Evolutionary conservation across 1,284 basidiomycete genomes (phyloP).

Genomic region (Violaceomyces palustris): DNA sequence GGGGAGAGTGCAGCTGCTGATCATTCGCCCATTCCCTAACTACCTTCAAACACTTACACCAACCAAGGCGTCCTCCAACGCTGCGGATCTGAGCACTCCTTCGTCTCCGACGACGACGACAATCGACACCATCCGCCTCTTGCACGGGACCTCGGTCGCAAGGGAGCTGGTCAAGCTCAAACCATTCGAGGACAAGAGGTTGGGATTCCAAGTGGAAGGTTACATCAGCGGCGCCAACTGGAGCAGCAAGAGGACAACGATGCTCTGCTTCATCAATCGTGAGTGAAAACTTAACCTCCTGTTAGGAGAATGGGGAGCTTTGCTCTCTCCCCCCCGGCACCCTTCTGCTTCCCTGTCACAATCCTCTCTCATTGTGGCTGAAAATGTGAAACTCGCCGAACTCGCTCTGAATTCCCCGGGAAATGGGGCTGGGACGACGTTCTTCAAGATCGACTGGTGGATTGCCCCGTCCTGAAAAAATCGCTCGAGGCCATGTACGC

Average conservation of each 20-base stretch:
- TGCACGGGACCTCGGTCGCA: constrained; percentile 77
- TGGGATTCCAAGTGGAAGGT: constrained; percentile 56
- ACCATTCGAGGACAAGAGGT: constrained; percentile 26
- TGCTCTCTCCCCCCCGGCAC: not conserved
- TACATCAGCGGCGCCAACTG: constrained; percentile 84
- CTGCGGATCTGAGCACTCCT: constrained; percentile 72
- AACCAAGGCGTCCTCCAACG: constrained; percentile 27
- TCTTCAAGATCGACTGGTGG: constrained; percentile 80
- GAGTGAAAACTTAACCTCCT: constrained; percentile 54
- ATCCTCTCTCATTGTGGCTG: no score
- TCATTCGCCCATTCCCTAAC: no score
- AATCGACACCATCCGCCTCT: constrained; percentile 68
- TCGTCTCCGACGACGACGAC: constrained; percentile 61
- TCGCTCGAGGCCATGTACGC: constrained; percentile 83
- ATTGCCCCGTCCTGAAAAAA: constrained; percentile 78
- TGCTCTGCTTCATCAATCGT: constrained; percentile 98
- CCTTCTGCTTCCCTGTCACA: constrained; percentile 2
- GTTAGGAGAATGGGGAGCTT: not conserved
- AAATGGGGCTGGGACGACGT: not conserved
- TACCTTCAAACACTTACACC: no score
- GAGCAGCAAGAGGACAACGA: constrained; percentile 75
- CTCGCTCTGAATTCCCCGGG: not conserved
- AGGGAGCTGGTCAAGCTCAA: constrained; percentile 66
- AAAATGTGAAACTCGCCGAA: no score
- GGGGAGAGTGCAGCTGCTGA: no score